These are phyloP conservation scores for Teunomyces pallodes DNA, from an alignment of 805 yeast species.

Conservation along the genomic window DNA sequence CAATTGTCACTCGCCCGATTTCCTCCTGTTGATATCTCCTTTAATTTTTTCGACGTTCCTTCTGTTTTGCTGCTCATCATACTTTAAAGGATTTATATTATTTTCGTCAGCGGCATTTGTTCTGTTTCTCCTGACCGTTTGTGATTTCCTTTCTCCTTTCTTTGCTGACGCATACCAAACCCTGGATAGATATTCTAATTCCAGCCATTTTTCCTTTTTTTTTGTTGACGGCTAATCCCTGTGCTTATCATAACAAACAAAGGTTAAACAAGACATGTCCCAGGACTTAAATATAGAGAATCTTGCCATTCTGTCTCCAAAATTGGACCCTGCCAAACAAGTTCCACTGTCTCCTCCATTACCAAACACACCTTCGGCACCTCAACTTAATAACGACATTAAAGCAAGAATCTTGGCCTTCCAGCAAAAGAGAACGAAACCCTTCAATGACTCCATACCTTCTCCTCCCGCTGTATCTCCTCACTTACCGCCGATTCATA, in stretches of 20 bases:
- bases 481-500: slow-evolving; percentile 8
- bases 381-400: slow-evolving; percentile 52
- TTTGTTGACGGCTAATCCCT: not conserved
- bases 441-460: slow-evolving; percentile 6
- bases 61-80: not conserved
- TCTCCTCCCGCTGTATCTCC: slow-evolving; percentile 8
- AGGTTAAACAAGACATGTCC: not conserved
- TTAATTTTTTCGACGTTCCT: not conserved
- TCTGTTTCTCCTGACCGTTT: not conserved
- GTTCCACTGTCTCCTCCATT: slow-evolving; percentile 7
- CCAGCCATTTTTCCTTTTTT: too few relatives aligned
- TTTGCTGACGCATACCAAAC: too few relatives aligned
- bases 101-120: too few relatives aligned
- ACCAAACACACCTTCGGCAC: slow-evolving; percentile 5
- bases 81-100: not conserved
- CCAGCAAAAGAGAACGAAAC: slow-evolving; percentile 65
- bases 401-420: slow-evolving; percentile 87
- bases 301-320: slow-evolving; percentile 2
- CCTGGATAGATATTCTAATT: too few relatives aligned
- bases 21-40: not conserved
- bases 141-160: not conserved
- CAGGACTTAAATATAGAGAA: slow-evolving; percentile 1
- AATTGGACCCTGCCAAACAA: not conserved
- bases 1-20: not conserved
- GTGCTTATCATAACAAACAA: not conserved